Evolutionary conservation across 108 stramenopile genomes (phyloP).

Genomic region (Fragilariopsis cylindrus): DNA sequence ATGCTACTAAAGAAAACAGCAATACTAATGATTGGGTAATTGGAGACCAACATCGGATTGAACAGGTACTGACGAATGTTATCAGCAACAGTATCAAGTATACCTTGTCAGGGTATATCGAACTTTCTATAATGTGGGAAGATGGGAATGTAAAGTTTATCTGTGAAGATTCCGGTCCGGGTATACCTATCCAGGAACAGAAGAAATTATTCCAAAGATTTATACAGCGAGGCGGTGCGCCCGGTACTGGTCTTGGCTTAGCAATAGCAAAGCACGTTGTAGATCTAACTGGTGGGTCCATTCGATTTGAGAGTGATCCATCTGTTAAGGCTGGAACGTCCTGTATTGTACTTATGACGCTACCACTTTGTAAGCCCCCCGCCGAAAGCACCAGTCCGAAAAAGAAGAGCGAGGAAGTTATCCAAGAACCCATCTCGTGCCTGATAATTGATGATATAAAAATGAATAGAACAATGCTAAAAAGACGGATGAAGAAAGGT

Average conservation of each 20-base stretch:
- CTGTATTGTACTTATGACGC: slow-evolving; percentile 56
- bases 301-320: slow-evolving; percentile 62
- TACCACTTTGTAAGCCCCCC: slow-evolving; percentile 47
- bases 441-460: slow-evolving; percentile 70
- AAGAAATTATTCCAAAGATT: slow-evolving; percentile 70
- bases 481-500: slow-evolving; percentile 46
- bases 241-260: slow-evolving; percentile 78
- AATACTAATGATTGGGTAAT: slow-evolving; percentile 43
- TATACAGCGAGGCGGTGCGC: slow-evolving; percentile 71
- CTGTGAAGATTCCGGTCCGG: slow-evolving; percentile 79
- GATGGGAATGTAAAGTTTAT: slow-evolving; percentile 39
- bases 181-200: slow-evolving; percentile 68
- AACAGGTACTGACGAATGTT: slow-evolving; percentile 71
- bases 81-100: slow-evolving; percentile 77
- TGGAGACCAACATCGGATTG: slow-evolving; percentile 66
- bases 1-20: too few species aligned
- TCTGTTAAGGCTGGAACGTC: slow-evolving; percentile 54
- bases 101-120: slow-evolving; percentile 56
- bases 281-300: slow-evolving; percentile 56
- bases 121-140: slow-evolving; percentile 44
- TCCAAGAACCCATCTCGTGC: slow-evolving; percentile 45
- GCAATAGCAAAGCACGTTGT: slow-evolving; percentile 75
- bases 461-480: slow-evolving; percentile 68
- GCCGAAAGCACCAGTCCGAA: slow-evolving; percentile 10
- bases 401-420: slow-evolving; percentile 12